These are phyloP conservation scores for Colletotrichum musae DNA, from an alignment of 2,329 filamentous ascomycete genomes.

Conservation along the genomic window DNA sequence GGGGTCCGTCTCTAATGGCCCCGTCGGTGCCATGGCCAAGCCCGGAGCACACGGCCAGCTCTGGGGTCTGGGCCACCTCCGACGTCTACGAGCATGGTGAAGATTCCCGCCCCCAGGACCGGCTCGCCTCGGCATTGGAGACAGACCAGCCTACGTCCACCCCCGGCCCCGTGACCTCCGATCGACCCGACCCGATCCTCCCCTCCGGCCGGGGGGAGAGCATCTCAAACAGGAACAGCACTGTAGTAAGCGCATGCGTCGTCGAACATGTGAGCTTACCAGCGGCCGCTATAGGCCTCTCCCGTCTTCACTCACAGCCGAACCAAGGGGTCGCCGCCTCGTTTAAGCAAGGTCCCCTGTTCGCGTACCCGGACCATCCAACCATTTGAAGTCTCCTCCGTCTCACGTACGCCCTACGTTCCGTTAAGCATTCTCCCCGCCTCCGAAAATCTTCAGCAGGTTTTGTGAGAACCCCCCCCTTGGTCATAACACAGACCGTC, in stretches of 20 bases:
- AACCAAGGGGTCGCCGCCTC: background rate
- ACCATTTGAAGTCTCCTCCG: background rate
- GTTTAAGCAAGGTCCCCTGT: background rate
- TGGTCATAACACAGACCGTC: background rate
- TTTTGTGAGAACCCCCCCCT: background rate
- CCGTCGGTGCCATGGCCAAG: background rate
- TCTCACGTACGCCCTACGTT: conserved; percentile 22
- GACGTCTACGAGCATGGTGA: no score
- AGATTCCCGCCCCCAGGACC: background rate
- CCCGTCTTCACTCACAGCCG: background rate
- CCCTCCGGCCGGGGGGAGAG: no score
- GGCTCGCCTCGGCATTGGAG: conserved; percentile 4
- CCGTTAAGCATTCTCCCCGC: conserved; percentile 23
- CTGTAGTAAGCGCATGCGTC: background rate
- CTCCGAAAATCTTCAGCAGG: conserved; percentile 23
- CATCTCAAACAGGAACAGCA: background rate
- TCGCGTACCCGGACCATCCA: background rate
- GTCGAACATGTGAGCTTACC: conserved; percentile 18
- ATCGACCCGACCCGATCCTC: conserved; percentile 6
- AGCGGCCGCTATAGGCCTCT: background rate
- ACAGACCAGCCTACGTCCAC: background rate
- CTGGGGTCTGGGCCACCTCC: no score
- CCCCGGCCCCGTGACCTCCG: conserved; percentile 10
- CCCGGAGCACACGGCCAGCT: background rate
- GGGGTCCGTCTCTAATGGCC: background rate